Base-by-base conservation (phyloP, 306 rosid genomes). In the Hippophae gyantsensis region DNA sequence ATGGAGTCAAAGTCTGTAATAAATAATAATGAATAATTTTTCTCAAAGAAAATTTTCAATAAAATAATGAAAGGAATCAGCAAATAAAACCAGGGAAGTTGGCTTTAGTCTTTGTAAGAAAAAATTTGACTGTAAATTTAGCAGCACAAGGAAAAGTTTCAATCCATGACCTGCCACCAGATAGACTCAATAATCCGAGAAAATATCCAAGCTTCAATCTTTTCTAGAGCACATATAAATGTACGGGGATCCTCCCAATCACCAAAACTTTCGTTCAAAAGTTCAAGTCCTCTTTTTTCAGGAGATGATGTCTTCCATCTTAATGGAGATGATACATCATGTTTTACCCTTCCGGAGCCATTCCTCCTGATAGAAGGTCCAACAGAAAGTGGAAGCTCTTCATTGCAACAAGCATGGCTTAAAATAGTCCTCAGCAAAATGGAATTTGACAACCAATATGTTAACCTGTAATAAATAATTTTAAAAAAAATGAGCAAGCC, bases 191-290 rank as follows among this genome's bases (percentile, higher is more conserved):
- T 84, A 51, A 92, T 80, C 49, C 97, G 89, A 44, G 95, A 85
- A 79, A 92, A 92, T 75, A 88, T 84, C 99, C 99, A 92, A 40
- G 84, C 78, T 76, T 92, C 99, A 61, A 88, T 63, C 76, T 88
- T 92, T 76, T 82, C 95, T 62, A 92, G 73, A 54, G 90, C 90
- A 57, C 80, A 69, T 18, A 50, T 75, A 67, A 88, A 86, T 45
- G 80, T 72, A 32, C 60, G 76, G 13, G 81, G 79, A 52, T 88
- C 81, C 66, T 75, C 89, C 86, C 95, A 88, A 68, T 78, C 72
- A 57, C 79, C 58, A 6, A 74, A 69, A 62, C 78, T 76, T 57
- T 70, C 85, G 69, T 27, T 68, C 43, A 74, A 69, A 50, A 67
- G 53, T 40, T 61, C 69, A 32, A 52, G 13, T 56, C 67, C 79